These are phyloP conservation scores for Lactuca sativa DNA, from an alignment of 129 eudicot species.

Conservation along the genomic window DNA sequence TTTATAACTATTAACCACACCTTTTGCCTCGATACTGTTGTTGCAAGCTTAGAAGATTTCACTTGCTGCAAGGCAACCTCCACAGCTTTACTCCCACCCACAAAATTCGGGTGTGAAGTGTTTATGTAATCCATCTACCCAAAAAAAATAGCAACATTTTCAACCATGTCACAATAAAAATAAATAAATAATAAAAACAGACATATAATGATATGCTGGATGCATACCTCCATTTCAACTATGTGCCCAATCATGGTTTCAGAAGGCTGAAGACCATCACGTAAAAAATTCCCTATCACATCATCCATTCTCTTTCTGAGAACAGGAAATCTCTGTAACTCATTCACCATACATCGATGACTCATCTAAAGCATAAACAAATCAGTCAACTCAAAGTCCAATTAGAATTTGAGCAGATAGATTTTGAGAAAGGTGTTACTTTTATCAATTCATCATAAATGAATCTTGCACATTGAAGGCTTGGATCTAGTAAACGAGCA, in stretches of 20 bases:
- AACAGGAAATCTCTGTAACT: conserved; percentile 88
- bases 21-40: conserved; percentile 57
- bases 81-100: conserved; percentile 99
- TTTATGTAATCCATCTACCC: conserved; percentile 94
- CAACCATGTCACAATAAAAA: neutral
- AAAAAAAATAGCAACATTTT: neutral
- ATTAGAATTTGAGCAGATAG: conserved; percentile 6
- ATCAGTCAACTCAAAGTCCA: conserved; percentile 19
- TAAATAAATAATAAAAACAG: neutral
- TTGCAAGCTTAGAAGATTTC: conserved; percentile 53
- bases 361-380: conserved; percentile 65
- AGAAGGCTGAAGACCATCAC: conserved; percentile 94
- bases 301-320: conserved; percentile 94
- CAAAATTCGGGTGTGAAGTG: conserved; percentile 89
- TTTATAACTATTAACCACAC: conserved; percentile 28
- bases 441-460: conserved; percentile 91
- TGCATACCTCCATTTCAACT: conserved; percentile 93
- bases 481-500: conserved; percentile 93
- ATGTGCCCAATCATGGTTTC: conserved; percentile 96
- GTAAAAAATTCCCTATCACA: conserved; percentile 74
- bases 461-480: conserved; percentile 96
- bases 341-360: conserved; percentile 88
- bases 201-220: neutral
- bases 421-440: conserved; percentile 38
- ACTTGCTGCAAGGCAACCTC: conserved; percentile 68